A percentile compares a stretch with the other conserved stretches of the same genome.
phyloP scores from a whole-genome alignment of 768 basidiomycete genomes.

The Leucocoprinus birnbaumii region DNA sequence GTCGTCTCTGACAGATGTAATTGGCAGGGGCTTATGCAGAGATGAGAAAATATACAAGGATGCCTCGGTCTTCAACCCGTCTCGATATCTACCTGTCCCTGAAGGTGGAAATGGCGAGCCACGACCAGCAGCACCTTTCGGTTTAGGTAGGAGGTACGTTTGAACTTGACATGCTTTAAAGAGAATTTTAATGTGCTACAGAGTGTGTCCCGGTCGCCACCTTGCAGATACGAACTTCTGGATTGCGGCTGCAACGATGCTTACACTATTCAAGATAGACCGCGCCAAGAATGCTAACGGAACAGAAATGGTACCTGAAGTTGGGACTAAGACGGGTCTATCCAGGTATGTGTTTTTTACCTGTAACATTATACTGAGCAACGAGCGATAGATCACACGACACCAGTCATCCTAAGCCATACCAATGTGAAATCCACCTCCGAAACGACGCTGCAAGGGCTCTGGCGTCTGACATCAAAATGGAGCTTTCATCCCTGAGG shows the following conservation, averaged over 20 bases:
- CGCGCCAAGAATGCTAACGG: not conserved
- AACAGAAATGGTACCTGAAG: not conserved
- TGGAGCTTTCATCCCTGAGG: not conserved
- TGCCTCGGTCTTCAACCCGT: conserved; percentile 48
- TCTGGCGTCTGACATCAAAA: not conserved
- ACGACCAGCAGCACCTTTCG: not conserved
- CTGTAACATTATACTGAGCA: not conserved
- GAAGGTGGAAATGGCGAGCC: conserved; percentile 1
- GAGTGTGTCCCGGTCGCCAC: not conserved
- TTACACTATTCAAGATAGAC: not conserved
- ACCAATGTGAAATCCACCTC: not conserved
- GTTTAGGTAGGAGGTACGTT: conserved; percentile 3
- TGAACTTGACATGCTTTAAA: not conserved
- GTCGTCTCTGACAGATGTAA: no score
- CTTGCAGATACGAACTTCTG: not conserved
- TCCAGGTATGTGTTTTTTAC: not conserved
- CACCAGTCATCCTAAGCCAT: conserved; percentile 3
- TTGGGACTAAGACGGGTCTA: not conserved
- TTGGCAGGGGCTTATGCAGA: conserved; percentile 43
- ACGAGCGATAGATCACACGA: no score
- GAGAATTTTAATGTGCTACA: not conserved
- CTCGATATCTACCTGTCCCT: conserved; percentile 38
- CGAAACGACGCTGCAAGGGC: not conserved
- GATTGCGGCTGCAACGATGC: not conserved
- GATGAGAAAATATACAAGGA: conserved; percentile 49